Evolutionary conservation across 305 asterid species (phyloP).

Genomic region (Coffea humblotiana): DNA sequence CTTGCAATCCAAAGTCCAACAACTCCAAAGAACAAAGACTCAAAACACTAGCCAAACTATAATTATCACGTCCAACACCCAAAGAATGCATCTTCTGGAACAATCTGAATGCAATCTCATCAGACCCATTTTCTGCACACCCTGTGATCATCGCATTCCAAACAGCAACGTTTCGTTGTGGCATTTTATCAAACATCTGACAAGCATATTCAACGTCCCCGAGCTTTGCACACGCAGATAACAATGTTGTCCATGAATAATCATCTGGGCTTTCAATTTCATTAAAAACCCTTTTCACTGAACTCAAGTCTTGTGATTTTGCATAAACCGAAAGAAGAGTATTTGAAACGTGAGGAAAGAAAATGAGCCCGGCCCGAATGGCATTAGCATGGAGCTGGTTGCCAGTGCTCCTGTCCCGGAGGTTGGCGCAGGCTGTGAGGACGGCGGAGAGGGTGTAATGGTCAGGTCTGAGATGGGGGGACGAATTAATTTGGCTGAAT

Average conservation of each 20-base stretch:
- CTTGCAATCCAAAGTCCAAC: conserved; percentile 58
- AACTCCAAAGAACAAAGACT: conserved; percentile 51
- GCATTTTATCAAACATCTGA: conserved; percentile 59
- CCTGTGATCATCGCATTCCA: conserved; percentile 92
- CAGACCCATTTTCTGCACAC: conserved; percentile 49
- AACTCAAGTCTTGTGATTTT: conserved; percentile 51
- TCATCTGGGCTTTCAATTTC: conserved; percentile 65
- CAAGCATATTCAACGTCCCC: conserved; percentile 66
- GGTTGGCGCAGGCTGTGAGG: conserved; percentile 61
- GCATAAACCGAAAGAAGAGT: conserved; percentile 68
- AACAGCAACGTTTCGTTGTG: conserved; percentile 47
- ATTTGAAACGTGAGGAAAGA: conserved; percentile 56
- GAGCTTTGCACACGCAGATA: conserved; percentile 62
- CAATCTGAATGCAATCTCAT: conserved; percentile 43
- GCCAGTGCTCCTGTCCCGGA: conserved; percentile 38
- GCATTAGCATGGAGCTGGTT: conserved; percentile 62
- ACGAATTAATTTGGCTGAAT: conserved; percentile 54
- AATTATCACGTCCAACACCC: conserved; percentile 62
- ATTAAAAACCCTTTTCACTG: conserved; percentile 48
- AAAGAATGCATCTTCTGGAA: conserved; percentile 53
- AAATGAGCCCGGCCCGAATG: conserved; percentile 46
- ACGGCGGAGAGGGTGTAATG: conserved; percentile 76
- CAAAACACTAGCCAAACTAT: conserved; percentile 69
- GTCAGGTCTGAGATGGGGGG: conserved; percentile 57
- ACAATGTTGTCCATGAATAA: conserved; percentile 64